Evolutionary conservation across 805 yeast genomes (phyloP).

Genomic region (Allodekkera sacchari): DNA sequence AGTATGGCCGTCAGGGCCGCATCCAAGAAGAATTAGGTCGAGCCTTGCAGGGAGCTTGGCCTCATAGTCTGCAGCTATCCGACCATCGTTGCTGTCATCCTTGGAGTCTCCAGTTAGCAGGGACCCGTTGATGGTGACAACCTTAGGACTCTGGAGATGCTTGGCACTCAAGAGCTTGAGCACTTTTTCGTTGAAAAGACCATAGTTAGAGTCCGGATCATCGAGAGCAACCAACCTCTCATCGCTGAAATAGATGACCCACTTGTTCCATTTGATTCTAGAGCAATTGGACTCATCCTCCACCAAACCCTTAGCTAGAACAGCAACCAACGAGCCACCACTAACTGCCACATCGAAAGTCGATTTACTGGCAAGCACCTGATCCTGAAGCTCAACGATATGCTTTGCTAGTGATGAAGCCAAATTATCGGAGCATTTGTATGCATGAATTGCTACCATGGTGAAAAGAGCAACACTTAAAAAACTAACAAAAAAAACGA

Average conservation of each 20-base stretch:
- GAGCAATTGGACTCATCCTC: conserved; percentile 38
- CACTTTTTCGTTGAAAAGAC: conserved; percentile 61
- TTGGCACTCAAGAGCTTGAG: conserved; percentile 37
- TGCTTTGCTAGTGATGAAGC: conserved; percentile 60
- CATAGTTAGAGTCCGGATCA: conserved; percentile 80
- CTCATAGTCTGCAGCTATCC: conserved; percentile 59
- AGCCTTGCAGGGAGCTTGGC: conserved; percentile 42
- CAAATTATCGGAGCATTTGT: conserved; percentile 47
- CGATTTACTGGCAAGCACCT: conserved; percentile 36
- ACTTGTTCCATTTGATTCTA: conserved; percentile 55
- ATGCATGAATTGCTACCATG: conserved; percentile 35
- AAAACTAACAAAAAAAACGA: no score
- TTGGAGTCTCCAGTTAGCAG: conserved; percentile 43
- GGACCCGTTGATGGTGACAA: conserved; percentile 57
- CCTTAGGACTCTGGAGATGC: conserved; percentile 44
- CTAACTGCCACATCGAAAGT: conserved; percentile 72
- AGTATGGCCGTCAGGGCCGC: conserved; percentile 96
- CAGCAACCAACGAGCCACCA: conserved; percentile 86
- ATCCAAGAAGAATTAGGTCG: conserved; percentile 74
- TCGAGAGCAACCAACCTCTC: conserved; percentile 82
- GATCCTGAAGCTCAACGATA: conserved; percentile 53
- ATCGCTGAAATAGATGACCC: conserved; percentile 84
- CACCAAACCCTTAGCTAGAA: conserved; percentile 57
- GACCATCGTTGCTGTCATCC: conserved; percentile 41
- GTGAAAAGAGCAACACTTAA: no score